Conservation (phyloP, 2,329 filamentous ascomycete species). For the Xylariomycetidae sp. region DNA sequence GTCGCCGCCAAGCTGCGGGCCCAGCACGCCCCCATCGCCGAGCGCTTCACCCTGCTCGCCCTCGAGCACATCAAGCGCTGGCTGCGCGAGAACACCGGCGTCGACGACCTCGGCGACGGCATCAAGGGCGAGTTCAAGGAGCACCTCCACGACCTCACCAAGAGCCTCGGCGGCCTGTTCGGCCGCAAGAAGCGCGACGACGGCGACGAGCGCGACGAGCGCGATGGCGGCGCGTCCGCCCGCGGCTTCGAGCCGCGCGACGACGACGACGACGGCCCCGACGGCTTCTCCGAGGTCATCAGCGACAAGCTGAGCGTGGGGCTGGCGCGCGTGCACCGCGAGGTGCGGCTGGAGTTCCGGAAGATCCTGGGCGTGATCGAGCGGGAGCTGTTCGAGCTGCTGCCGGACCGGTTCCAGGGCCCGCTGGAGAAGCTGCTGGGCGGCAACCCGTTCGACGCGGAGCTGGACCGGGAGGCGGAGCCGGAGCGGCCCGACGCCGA, state of each 20-base stretch:
- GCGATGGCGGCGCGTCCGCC: slow-evolving; percentile 13
- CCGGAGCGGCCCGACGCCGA: slow-evolving; percentile 19
- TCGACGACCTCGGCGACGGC: slow-evolving; percentile 30
- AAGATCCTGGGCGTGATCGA: slow-evolving; percentile 37
- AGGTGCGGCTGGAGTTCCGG: slow-evolving; percentile 41
- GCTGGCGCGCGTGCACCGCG: slow-evolving; percentile 36
- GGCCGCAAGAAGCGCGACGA: slow-evolving; percentile 29
- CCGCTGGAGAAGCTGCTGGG: slow-evolving; percentile 41
- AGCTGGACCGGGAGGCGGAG: slow-evolving; percentile 32
- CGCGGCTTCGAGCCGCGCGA: slow-evolving; percentile 9
- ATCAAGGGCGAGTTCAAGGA: slow-evolving; percentile 38
- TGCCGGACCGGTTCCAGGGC: slow-evolving; percentile 36
- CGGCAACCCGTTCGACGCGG: slow-evolving; percentile 39
- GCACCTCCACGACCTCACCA: slow-evolving; percentile 38
- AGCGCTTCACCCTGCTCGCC: slow-evolving; percentile 39
- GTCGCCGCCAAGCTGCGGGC: slow-evolving; percentile 33
- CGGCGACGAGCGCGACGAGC: slow-evolving; percentile 26
- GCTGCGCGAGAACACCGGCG: slow-evolving; percentile 15
- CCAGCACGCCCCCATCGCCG: slow-evolving; percentile 37
- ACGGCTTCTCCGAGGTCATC: slow-evolving; percentile 39
- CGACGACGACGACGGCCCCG: slow-evolving; percentile 21
- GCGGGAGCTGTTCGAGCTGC: slow-evolving; percentile 38
- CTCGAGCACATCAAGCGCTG: slow-evolving; percentile 40
- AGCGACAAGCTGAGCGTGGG: slow-evolving; percentile 41
- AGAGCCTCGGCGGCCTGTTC: slow-evolving; percentile 36